Evolutionary conservation across 805 yeast species (phyloP).

Genomic region (Candida piceae): DNA sequence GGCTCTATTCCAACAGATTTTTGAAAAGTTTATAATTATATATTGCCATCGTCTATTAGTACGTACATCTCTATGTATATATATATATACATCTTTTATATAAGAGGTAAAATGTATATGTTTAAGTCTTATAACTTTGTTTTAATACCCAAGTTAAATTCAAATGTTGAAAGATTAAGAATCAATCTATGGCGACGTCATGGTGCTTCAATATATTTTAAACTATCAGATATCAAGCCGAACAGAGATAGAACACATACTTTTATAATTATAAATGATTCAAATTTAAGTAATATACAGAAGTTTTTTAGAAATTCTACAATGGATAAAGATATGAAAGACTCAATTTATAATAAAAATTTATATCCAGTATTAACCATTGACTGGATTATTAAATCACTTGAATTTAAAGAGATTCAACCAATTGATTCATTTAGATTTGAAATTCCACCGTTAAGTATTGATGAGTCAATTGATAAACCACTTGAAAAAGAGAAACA

Average conservation of each 20-base stretch:
- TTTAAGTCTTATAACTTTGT: conserved; percentile 15
- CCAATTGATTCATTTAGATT: conserved; percentile 8
- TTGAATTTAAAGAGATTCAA: conserved; percentile 3
- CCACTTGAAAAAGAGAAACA: too few species aligned
- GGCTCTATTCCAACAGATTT: too few species aligned
- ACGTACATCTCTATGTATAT: too few species aligned
- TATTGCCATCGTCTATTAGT: too few species aligned
- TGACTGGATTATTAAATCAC: conserved; percentile 14
- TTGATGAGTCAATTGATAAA: too few species aligned
- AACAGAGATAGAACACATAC: neutral
- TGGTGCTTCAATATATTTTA: conserved; percentile 22
- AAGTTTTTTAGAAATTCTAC: neutral
- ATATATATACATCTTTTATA: too few species aligned
- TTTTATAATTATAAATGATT: conserved; percentile 7
- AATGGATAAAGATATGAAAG: neutral
- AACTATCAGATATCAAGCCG: conserved; percentile 1
- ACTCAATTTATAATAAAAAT: neutral
- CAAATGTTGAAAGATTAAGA: conserved; percentile 14
- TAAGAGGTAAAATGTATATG: too few species aligned
- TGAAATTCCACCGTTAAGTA: too few species aligned
- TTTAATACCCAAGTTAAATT: conserved; percentile 15
- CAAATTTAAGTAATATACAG: too few species aligned
- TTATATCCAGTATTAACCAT: conserved; percentile 5
- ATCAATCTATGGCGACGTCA: conserved; percentile 20
- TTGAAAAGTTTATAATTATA: too few species aligned